phyloP scores from a whole-genome alignment of 139 green algal genomes.

The Nannochloris sp. region DNA sequence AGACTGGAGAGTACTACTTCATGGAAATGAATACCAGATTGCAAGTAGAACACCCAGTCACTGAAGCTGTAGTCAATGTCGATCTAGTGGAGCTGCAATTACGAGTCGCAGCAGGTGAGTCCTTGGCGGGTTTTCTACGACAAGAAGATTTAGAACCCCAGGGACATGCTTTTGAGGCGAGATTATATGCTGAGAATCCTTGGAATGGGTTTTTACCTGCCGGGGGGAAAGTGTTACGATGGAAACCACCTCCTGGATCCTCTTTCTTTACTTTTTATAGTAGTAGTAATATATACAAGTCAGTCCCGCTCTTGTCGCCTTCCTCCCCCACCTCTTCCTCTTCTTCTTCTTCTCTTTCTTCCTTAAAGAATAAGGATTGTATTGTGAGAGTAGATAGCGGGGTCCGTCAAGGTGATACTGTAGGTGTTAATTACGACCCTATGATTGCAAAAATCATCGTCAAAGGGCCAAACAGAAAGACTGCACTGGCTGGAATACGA shows the following conservation, averaged over 20 bases:
- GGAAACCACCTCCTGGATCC: constrained; percentile 17
- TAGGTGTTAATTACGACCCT: constrained; percentile 75
- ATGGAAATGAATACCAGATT: constrained; percentile 97
- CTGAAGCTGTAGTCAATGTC: constrained; percentile 64
- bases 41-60: constrained; percentile 88
- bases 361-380: background rate
- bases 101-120: constrained; percentile 57
- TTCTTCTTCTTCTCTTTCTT: background rate
- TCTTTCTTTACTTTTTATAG: constrained; percentile 16
- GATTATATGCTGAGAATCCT: constrained; percentile 83
- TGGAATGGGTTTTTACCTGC: constrained; percentile 62
- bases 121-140: constrained; percentile 10
- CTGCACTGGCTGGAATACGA: constrained; percentile 27
- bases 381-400: constrained; percentile 57
- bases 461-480: constrained; percentile 17
- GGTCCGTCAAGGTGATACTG: constrained; percentile 47
- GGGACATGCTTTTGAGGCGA: constrained; percentile 77
- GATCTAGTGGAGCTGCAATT: constrained; percentile 92
- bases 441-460: constrained; percentile 89
- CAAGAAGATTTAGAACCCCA: constrained; percentile 29
- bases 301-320: background rate
- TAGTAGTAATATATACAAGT: no score
- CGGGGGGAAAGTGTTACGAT: constrained; percentile 38
- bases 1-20: constrained; percentile 76
- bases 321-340: background rate